A percentile compares a stretch with the other conserved stretches of the same genome.
Conservation (phyloP, 257 asterid genomes). For the Ligustrum vulgare region DNA sequence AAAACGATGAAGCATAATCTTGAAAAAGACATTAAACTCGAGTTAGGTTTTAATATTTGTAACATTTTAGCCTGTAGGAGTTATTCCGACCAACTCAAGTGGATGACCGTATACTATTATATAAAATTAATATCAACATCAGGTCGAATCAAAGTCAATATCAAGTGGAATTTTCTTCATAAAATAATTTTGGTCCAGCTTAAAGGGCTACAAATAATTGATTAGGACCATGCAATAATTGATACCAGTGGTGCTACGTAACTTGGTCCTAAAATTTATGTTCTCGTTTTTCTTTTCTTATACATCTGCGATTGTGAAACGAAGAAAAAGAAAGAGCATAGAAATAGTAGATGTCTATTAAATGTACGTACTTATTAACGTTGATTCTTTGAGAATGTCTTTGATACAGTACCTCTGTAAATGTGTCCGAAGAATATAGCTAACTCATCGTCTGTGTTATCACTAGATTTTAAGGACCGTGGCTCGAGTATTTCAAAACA, state of each 20-base stretch:
- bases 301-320: constrained; percentile 3
- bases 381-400: background rate
- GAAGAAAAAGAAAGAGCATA: constrained; percentile 1
- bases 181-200: background rate
- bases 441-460: background rate
- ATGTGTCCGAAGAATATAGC: background rate
- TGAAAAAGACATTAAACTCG: background rate
- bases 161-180: constrained; percentile 1
- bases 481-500: background rate
- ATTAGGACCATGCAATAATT: background rate
- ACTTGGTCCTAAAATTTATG: background rate
- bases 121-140: background rate
- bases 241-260: background rate
- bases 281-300: background rate
- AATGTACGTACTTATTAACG: background rate
- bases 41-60: background rate
- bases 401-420: background rate
- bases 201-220: background rate
- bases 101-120: background rate
- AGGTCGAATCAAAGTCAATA: background rate
- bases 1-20: background rate
- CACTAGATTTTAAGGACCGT: background rate
- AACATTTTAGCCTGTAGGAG: background rate
- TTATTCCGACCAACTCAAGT: background rate
- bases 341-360: background rate